phyloP scores from a whole-genome alignment of 139 green algal genomes.

The Nannochloris sp. region DNA sequence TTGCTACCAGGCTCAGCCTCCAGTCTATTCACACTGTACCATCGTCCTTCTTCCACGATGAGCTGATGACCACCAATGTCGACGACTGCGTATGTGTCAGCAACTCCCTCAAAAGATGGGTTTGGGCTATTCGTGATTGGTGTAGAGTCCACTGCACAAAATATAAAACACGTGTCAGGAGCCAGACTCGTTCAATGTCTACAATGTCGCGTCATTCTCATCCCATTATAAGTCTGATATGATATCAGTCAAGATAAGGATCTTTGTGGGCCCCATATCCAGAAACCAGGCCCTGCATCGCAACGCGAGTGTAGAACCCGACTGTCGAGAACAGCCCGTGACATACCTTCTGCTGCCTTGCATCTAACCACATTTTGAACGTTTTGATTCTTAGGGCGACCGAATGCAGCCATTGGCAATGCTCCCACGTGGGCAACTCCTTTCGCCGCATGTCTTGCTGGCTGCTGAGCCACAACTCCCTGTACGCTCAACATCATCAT shows the following conservation, averaged over 20 bases:
- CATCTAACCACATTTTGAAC: conserved; percentile 4
- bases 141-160: not conserved
- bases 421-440: not conserved
- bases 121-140: conserved; percentile 10
- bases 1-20: conserved; percentile 53
- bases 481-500: too few species aligned
- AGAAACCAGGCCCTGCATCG: too few species aligned
- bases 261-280: too few species aligned
- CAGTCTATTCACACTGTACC: conserved; percentile 89
- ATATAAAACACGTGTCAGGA: not conserved
- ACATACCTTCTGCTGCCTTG: not conserved
- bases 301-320: too few species aligned
- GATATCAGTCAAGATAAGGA: too few species aligned
- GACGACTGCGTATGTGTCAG: conserved; percentile 72
- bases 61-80: conserved; percentile 84
- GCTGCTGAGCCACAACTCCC: not conserved
- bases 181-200: not conserved
- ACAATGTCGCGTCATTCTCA: too few species aligned
- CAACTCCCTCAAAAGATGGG: conserved; percentile 18
- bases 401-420: too few species aligned
- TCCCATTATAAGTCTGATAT: too few species aligned
- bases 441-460: conserved; percentile 3
- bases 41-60: conserved; percentile 85
- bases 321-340: not conserved
- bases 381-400: not conserved